Percentiles rank a stretch among this genome's conserved stretches.
These are phyloP conservation scores for Zymoseptoria brevis DNA, from an alignment of 2,329 filamentous ascomycete species.

Conservation along the genomic window DNA sequence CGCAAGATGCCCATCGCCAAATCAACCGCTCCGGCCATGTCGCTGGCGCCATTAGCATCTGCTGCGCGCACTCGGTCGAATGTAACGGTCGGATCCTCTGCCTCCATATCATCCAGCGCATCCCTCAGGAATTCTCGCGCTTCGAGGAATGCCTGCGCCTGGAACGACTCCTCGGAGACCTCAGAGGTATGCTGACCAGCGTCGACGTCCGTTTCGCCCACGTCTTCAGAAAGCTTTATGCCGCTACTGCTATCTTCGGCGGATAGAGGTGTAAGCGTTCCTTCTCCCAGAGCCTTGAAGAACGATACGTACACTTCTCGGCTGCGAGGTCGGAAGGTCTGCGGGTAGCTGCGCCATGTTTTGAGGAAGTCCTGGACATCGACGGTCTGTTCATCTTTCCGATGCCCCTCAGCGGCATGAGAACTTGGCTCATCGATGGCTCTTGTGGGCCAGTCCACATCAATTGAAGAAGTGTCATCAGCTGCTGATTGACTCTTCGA, in stretches of 20 bases:
- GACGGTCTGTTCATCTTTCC: neutral
- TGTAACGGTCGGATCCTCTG: neutral
- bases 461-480: neutral
- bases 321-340: neutral
- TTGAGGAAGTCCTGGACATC: neutral
- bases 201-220: neutral
- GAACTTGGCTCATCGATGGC: neutral
- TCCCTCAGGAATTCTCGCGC: neutral
- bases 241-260: neutral
- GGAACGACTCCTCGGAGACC: neutral
- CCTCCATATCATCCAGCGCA: constrained; percentile 1
- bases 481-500: neutral
- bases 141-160: neutral
- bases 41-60: neutral
- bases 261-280: neutral
- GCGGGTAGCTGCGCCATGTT: neutral
- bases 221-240: neutral
- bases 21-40: neutral
- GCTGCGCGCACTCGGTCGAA: neutral
- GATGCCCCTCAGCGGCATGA: neutral
- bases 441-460: neutral
- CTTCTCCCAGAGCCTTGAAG: neutral
- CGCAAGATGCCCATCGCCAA: constrained; percentile 5
- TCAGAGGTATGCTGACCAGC: neutral
- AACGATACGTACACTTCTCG: neutral